Evolutionary conservation across 768 basidiomycete genomes (phyloP), one percentile per base, ranked within the genome.

Genomic region (Tulasnella sp.): DNA sequence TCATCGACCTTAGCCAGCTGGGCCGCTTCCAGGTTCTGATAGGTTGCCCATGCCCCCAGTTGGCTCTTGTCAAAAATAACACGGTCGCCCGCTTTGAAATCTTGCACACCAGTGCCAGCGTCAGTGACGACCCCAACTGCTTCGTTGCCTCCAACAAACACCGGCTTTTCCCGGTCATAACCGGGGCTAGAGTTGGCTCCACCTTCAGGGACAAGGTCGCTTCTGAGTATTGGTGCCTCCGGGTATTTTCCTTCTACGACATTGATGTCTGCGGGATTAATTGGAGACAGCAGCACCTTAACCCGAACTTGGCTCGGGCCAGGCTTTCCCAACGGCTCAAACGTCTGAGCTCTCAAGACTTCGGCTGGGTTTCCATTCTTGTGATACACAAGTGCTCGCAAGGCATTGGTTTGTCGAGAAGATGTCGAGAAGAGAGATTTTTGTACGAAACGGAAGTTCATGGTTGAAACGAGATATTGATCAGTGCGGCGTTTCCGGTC

Each of bases 31-130:
- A 94, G 87, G 74, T 90, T 91, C 81, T 85, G 88, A 31, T 86
- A 85, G 1, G 90, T 89, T 31, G 87, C 84, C 94, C 94, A 96
- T 0, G 94, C 94, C 31, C 94, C 94, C n/a, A 86, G 81, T 83
- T 95, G 94, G 16, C 88, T 86, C 81, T 87, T 91, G 72, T 87
- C 87, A 88, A 93, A 89, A 40, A 95, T 85, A 12, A 95, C 93
- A 91, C 93, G 92, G 82, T 95, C 94, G 34, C 88, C 89, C 73
- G 86, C 86, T 72, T 85, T 83, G 58, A 93, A 82, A 5, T 83
- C 86, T 24, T 42, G 19, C 31, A 36, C 39, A 21, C 24, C 44
- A n/a, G n/a, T 34, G 9, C 83, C 81, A 19, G 92, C 90, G 38
- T 89, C 89, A 10, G 87, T 86, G 16, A 96, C 89, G 81, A 89